These are phyloP conservation scores for Hymenoscyphus infarciens DNA, from an alignment of 2,329 filamentous ascomycete species.

Conservation along the genomic window DNA sequence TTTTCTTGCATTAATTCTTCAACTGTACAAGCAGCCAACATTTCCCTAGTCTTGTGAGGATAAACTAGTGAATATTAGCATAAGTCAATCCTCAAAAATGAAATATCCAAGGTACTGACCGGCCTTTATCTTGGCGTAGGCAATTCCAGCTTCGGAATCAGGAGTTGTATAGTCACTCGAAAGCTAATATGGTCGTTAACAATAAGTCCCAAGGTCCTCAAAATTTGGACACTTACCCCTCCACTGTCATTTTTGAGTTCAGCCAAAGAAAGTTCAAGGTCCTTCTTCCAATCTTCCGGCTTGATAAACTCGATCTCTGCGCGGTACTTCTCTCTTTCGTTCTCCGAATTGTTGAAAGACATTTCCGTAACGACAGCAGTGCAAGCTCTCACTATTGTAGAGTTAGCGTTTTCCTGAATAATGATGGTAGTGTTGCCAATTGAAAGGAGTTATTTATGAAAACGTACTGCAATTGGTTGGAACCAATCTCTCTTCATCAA, in stretches of 20 bases:
- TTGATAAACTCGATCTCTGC: slow-evolving; percentile 40
- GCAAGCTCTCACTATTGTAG: slow-evolving; percentile 36
- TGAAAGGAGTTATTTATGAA: slow-evolving; percentile 38
- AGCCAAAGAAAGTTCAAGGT: slow-evolving; percentile 18
- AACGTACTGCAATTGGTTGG: slow-evolving; percentile 36
- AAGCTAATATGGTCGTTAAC: slow-evolving; percentile 39
- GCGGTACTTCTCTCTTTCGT: slow-evolving; percentile 37
- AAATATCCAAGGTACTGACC: slow-evolving; percentile 29
- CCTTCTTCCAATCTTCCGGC: slow-evolving; percentile 24
- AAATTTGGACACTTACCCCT: slow-evolving; percentile 33
- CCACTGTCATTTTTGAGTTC: slow-evolving; percentile 21
- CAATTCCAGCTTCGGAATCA: slow-evolving; percentile 40
- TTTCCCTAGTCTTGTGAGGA: slow-evolving; percentile 38
- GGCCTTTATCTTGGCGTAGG: slow-evolving; percentile 49
- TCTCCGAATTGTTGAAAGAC: slow-evolving; percentile 41
- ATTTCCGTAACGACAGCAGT: slow-evolving; percentile 47
- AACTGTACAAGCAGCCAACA: slow-evolving; percentile 35
- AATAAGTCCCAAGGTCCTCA: slow-evolving; percentile 40
- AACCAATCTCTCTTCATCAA: slow-evolving; percentile 47
- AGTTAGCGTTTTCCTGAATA: neutral
- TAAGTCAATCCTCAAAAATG: slow-evolving; percentile 34
- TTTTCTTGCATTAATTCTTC: slow-evolving; percentile 35
- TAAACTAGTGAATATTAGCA: slow-evolving; percentile 40
- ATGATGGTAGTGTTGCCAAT: neutral
- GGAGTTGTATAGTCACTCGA: slow-evolving; percentile 25